These are phyloP conservation scores for Pseudogymnoascus sp. DNA, from an alignment of 2,329 filamentous ascomycete species.

Conservation along the genomic window DNA sequence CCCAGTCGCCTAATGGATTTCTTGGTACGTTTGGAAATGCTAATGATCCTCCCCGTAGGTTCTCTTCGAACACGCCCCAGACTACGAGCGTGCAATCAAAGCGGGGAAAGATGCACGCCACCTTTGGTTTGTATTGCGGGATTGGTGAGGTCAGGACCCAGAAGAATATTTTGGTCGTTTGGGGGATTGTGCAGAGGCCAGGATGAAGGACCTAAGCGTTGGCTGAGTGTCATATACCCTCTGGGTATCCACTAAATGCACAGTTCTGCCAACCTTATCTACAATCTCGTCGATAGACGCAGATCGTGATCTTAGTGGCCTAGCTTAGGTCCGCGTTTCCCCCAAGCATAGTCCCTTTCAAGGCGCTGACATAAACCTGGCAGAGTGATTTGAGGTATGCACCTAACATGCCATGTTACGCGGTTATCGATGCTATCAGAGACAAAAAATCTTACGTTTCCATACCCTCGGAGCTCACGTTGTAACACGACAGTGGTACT, in stretches of 20 bases:
- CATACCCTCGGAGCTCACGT: neutral
- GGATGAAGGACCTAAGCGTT: neutral
- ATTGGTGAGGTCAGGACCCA: constrained; percentile 15
- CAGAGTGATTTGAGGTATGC: neutral
- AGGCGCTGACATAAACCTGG: neutral
- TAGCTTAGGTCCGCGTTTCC: neutral
- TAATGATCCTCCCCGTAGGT: constrained; percentile 16
- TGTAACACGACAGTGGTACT: neutral
- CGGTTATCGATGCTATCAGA: neutral
- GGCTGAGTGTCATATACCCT: too few relatives aligned
- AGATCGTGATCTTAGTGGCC: neutral
- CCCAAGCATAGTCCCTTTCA: neutral
- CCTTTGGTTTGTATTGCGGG: constrained; percentile 25
- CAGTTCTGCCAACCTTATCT: too few relatives aligned
- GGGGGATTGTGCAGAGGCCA: neutral
- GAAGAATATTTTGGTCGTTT: constrained; percentile 17
- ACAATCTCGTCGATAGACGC: too few relatives aligned
- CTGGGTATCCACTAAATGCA: too few relatives aligned
- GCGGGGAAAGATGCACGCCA: constrained; percentile 24
- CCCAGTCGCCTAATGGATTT: neutral
- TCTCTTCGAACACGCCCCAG: constrained; percentile 18
- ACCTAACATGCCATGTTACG: neutral
- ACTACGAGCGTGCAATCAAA: constrained; percentile 20
- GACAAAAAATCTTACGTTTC: neutral
- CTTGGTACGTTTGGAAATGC: constrained; percentile 7